Base-by-base conservation (phyloP, 805 yeast genomes). In the Wickerhamiella musiphila region DNA sequence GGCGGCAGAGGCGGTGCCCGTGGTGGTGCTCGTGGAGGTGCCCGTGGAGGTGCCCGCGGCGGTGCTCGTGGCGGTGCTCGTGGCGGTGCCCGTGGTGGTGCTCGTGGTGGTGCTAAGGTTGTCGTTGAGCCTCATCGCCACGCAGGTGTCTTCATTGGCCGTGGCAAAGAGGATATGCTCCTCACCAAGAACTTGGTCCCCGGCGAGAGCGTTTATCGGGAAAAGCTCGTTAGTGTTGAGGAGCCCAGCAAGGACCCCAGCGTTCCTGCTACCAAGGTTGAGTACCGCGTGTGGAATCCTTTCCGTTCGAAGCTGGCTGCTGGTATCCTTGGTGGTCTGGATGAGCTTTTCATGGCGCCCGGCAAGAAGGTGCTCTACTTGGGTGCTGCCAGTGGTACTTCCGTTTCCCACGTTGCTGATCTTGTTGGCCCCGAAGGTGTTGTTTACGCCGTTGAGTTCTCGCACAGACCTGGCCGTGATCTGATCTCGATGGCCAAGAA, bases 251-350 rank as follows among this genome's bases (percentile, higher is more conserved):
- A 66, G 51, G 93, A 78, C 54, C 93, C 78, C 53, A 57, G 54
- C 20, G 46, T 38, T 5, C 53, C 51, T 14, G 79, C 74, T 37
- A 83, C 95, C 53, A 90, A 90, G 69, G 70, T 74, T 40, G 98
- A 90, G 68, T 90, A 90, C 75, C 84, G 98, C 72, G 98, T 90
- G 47, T 90, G 98, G 98, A 90, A 90, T 65, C 98, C 98, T 43
- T 90, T 90, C 78, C 78, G 98, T 75, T 86, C 96, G 38, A 90
- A 90, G 72, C 68, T 90, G 66, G 98, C 98, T 57, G 98, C 98
- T 42, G 98, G 98, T 78, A 81, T 90, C 47, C 79, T 90, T 82
- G 98, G 98, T 65, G 98, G 98, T 78, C 65, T 90, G 48, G 98
- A 86, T 58, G 95, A 90, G 65, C 64, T 90, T 49, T 92, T 83